phyloP scores from a whole-genome alignment of 495 filamentous ascomycete species.

The Tuber melanosporum region DNA sequence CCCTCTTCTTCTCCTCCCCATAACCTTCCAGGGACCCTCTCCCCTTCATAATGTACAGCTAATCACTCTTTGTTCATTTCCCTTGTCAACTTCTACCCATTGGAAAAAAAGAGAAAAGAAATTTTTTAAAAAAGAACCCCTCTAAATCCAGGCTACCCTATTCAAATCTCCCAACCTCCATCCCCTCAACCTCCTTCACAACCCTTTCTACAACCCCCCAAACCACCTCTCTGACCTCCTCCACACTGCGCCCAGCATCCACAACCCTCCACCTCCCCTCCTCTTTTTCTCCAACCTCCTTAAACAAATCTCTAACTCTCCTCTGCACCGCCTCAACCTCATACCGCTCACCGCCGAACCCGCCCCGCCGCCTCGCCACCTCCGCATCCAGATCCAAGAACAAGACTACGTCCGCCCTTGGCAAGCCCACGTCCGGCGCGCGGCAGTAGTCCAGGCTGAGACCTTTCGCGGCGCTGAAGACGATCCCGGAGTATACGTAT shows the following conservation, averaged over 20 bases:
- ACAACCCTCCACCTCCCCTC: slow-evolving; percentile 53
- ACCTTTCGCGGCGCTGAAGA: slow-evolving; percentile 93
- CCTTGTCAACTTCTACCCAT: background rate
- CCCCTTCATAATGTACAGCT: background rate
- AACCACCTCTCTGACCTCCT: slow-evolving; percentile 50
- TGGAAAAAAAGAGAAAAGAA: background rate
- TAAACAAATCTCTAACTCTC: slow-evolving; percentile 68
- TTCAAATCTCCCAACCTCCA: slow-evolving; percentile 45
- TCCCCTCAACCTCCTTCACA: slow-evolving; percentile 48
- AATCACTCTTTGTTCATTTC: background rate
- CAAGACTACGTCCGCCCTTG: slow-evolving; percentile 76
- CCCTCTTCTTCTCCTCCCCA: background rate
- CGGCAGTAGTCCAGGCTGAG: slow-evolving; percentile 66
- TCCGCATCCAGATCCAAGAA: slow-evolving; percentile 75
- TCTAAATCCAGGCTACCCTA: background rate
- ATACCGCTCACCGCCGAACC: slow-evolving; percentile 82
- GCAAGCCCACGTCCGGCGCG: slow-evolving; percentile 77
- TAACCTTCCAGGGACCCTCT: background rate
- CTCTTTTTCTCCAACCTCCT: slow-evolving; percentile 45
- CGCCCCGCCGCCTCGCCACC: slow-evolving; percentile 66
- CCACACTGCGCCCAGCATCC: slow-evolving; percentile 50
- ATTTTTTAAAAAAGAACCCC: slow-evolving; percentile 5
- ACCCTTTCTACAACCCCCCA: slow-evolving; percentile 48
- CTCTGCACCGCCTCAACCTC: slow-evolving; percentile 78
- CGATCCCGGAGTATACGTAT: slow-evolving; percentile 87